Conservation (phyloP, 306 rosid species). For the Aeschynomene evenia region DNA sequence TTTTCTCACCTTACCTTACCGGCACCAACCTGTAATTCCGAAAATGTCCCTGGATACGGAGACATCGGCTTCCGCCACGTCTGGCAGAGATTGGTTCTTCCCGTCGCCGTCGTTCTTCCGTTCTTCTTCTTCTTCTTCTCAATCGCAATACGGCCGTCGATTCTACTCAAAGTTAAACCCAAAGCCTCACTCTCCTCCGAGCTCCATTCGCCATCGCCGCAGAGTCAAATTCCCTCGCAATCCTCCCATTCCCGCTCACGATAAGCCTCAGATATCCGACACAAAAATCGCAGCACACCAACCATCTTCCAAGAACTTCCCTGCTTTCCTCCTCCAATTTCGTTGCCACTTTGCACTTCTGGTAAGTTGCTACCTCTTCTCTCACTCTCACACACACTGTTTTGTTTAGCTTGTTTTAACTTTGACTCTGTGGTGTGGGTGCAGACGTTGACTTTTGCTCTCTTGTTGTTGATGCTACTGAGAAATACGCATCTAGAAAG, state of each 20-base stretch:
- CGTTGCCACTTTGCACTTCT: constrained; percentile 47
- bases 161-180: constrained; percentile 52
- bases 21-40: neutral
- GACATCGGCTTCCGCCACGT: constrained; percentile 45
- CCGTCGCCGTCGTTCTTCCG: constrained; percentile 67
- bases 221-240: constrained; percentile 44
- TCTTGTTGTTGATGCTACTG: constrained; percentile 53
- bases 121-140: constrained; percentile 39
- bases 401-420: neutral
- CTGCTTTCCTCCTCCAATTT: constrained; percentile 14
- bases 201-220: constrained; percentile 52
- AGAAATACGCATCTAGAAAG: constrained; percentile 50
- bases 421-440: neutral
- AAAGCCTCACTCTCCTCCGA: constrained; percentile 28
- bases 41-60: constrained; percentile 47
- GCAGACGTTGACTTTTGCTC: constrained; percentile 54
- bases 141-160: constrained; percentile 42
- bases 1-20: no score
- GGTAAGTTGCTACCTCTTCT: constrained; percentile 31
- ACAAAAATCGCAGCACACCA: constrained; percentile 22
- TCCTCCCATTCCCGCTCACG: constrained; percentile 7
- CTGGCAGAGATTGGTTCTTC: constrained; percentile 76
- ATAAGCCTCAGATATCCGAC: constrained; percentile 29
- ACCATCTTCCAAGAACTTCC: constrained; percentile 25
- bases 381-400: constrained; percentile 1